Evolutionary conservation across 2,329 filamentous ascomycete species (phyloP), one percentile per base, ranked within the genome.

Genomic region (Colletotrichum aenigma): DNA sequence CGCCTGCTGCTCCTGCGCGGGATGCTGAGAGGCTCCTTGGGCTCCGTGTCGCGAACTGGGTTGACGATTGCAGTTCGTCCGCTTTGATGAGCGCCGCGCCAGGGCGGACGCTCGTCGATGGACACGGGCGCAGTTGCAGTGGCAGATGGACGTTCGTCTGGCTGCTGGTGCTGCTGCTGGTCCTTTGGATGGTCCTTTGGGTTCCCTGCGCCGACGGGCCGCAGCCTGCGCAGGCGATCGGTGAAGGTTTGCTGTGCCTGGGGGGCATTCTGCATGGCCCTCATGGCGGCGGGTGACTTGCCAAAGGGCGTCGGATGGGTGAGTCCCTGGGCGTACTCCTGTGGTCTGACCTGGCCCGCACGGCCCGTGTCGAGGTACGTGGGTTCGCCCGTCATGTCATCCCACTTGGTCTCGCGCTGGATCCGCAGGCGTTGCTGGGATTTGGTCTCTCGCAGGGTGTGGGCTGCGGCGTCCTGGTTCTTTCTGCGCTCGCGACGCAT

Each of bases 71-170:
- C 87, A 56, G 89, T 89, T 78, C 94, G 91, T 32, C 94, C 94
- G 81, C 92, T 95, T 48, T 92, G 91, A 24, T 94, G 94, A 48
- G 92, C 91, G 21, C 94, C 94, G 79, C 92, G 93, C 94, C 94
- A 96, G 73, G 92, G 88, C 7, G 92, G 91, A 26, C 88, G 87
- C 67, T 81, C 86, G 30, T 88, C 86, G 69, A 86, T 55, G 75
- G 75, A 28, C 15, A 62, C 62, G 21, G 74, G 67, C 10, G 67
- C 71, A 9, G 75, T 56, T n/a, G 79, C 74, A 21, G 78, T 8
- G 78, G 77, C 26, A 80, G 79, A n/a, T 78, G 76, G 70, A 81
- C 77, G 30, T 78, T 71, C 56, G 15, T 55, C 21, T 30, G 43
- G 52, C 66, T 76, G 32, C 66, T 80, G 36, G 66, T 74, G 34